Percentiles rank a stretch among this genome's conserved stretches.
These are phyloP conservation scores for Acanthamoeba healyi DNA, from an alignment of 208 protist species.

Conservation along the genomic window DNA sequence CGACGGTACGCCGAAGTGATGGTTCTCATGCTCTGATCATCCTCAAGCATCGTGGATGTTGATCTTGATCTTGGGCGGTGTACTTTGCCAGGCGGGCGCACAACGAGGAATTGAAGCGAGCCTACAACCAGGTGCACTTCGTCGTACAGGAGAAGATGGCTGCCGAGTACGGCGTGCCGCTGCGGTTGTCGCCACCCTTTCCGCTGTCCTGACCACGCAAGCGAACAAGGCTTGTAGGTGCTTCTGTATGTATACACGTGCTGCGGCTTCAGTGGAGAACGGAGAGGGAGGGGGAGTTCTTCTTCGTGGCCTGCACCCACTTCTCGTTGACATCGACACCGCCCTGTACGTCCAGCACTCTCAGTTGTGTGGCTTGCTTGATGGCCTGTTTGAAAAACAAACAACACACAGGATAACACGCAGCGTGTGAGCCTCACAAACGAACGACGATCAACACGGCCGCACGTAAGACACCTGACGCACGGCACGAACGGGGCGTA, in stretches of 20 bases:
- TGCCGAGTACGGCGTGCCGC: not conserved
- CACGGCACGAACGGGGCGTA: not conserved
- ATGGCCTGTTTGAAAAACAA: not conserved
- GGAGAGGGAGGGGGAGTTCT: not conserved
- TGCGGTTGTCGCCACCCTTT: not conserved
- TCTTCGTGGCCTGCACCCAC: not conserved
- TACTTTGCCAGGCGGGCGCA: not conserved
- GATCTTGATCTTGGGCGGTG: not conserved
- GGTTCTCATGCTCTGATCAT: not conserved
- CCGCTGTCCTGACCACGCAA: no score
- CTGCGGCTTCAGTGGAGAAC: not conserved
- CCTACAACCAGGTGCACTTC: not conserved
- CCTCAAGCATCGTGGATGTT: not conserved
- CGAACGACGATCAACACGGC: not conserved
- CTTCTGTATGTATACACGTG: no score
- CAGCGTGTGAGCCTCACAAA: no score
- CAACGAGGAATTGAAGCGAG: not conserved
- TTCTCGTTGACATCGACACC: constrained; percentile 4
- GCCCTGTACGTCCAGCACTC: not conserved
- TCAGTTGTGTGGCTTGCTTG: constrained; percentile 2
- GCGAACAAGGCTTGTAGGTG: no score
- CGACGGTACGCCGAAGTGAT: not conserved
- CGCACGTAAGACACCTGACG: no score
- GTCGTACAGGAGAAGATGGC: not conserved
- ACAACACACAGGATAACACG: not conserved